Conservation (phyloP, 306 rosid genomes). For the Notholithocarpus densiflorus region DNA sequence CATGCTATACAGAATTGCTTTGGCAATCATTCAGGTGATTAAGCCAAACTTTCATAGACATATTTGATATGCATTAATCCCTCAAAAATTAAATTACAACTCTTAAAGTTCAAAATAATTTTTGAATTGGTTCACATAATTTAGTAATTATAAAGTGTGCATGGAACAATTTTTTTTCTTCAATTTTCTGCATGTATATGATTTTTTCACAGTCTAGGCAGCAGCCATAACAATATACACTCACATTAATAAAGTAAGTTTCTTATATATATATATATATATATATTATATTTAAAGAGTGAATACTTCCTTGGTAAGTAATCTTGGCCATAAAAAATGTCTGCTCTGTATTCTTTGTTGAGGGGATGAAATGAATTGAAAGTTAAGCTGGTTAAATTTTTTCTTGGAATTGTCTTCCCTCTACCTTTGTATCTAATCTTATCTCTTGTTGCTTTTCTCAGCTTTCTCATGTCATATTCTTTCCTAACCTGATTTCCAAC, state of each 20-base stretch:
- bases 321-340: neutral
- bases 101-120: neutral
- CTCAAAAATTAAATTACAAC: neutral
- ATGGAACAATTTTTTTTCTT: neutral
- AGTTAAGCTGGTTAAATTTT: too few species aligned
- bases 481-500: neutral
- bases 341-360: neutral
- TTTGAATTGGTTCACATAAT: neutral
- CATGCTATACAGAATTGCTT: slow-evolving; percentile 90
- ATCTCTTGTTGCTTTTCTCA: neutral
- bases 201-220: neutral
- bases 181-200: neutral
- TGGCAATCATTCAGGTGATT: slow-evolving; percentile 92
- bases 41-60: slow-evolving; percentile 4
- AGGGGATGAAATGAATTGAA: neutral
- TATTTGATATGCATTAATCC: neutral
- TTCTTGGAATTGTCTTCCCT: too few species aligned
- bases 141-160: neutral
- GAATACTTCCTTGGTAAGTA: neutral
- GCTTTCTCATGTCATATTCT: neutral
- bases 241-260: neutral
- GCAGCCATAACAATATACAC: neutral
- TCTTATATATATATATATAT: too few species aligned
- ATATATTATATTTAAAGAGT: too few species aligned
- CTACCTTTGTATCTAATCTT: neutral